Base-by-base conservation (phyloP, 768 basidiomycete species). In the Leccinum ochraceum region DNA sequence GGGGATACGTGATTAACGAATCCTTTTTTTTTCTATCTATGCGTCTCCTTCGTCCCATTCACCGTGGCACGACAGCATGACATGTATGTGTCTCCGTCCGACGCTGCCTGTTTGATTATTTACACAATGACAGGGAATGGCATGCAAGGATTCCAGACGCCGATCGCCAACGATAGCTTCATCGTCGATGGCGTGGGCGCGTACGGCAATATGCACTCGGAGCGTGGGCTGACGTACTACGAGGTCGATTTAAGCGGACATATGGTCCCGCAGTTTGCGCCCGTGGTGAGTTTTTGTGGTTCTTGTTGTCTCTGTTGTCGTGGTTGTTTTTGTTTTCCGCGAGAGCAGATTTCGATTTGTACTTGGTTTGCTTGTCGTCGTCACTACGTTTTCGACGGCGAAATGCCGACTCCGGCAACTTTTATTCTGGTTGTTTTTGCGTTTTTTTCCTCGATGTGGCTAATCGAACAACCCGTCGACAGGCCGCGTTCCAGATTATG, bases 401-500 rank as follows among this genome's bases (percentile, higher is more conserved):
- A 39, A 39, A 17, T 16, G 32, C 32, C 36, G 37, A 39, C 37
- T 39, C 16, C 37, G 16, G 37, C 37, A 17, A 17, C 17, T 39
- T 39, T 7, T 8, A 17, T 39, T 39, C 7, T 17, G 7, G 37
- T 39, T 4, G 3, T 39, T 39, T 17, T 17, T 34, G 34, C 11
- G 26, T 5, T 34, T 34, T 13, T 34, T 16, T 17, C 3, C 37
- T 39, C 37, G 10, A 20, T 22, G 14, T 48, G 22, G 37, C 42
- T 62, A 32, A 63, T 32, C 7, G n/a, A 24, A 49, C 46, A 3
- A 17, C 39, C 34, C 8, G 10, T 37, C 14, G 11, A 30, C 59
- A 87, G 86, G 86, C 89, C 57, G 81, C 86, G 1, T 85, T 87
- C 75, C 87, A 89, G 67, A 83, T 78, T 57, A 87, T 89, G 86